Evolutionary conservation across 2,329 filamentous ascomycete genomes (phyloP).

Genomic region (Pseudogymnoascus sp.): DNA sequence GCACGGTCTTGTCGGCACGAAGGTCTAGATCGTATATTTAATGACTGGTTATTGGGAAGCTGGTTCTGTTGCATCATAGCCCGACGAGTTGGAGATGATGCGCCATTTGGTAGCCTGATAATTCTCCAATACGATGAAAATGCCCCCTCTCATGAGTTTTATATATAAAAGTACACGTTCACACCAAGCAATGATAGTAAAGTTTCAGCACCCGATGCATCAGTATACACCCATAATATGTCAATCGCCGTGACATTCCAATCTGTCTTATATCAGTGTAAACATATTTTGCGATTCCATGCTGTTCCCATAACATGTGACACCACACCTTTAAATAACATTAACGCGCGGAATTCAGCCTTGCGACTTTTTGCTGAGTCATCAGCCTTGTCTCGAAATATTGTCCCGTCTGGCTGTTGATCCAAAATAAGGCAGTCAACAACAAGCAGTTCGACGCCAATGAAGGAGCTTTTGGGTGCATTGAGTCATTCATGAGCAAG

Average conservation of each 20-base stretch:
- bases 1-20: conserved; percentile 79
- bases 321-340: not conserved
- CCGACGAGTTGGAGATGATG: not conserved
- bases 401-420: not conserved
- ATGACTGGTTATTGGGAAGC: conserved; percentile 9
- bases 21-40: conserved; percentile 60
- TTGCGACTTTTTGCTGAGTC: not conserved
- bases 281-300: not conserved
- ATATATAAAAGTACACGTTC: not conserved
- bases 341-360: not conserved
- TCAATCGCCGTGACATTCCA: not conserved
- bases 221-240: not conserved
- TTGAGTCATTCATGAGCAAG: not conserved
- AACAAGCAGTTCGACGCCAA: not conserved
- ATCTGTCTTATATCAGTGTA: not conserved
- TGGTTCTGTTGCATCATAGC: conserved; percentile 1
- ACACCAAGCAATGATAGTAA: not conserved
- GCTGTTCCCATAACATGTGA: not conserved
- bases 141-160: not conserved
- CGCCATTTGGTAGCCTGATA: conserved; percentile 6
- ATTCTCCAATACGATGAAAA: conserved; percentile 9
- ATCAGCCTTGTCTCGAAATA: conserved; percentile 5
- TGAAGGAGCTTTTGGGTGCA: not conserved
- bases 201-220: not conserved
- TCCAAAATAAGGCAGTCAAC: not conserved